Percentiles rank a stretch among this genome's conserved stretches.
These are phyloP conservation scores for Penicillium flavigenum DNA, from an alignment of 495 filamentous ascomycete species.

Conservation along the genomic window DNA sequence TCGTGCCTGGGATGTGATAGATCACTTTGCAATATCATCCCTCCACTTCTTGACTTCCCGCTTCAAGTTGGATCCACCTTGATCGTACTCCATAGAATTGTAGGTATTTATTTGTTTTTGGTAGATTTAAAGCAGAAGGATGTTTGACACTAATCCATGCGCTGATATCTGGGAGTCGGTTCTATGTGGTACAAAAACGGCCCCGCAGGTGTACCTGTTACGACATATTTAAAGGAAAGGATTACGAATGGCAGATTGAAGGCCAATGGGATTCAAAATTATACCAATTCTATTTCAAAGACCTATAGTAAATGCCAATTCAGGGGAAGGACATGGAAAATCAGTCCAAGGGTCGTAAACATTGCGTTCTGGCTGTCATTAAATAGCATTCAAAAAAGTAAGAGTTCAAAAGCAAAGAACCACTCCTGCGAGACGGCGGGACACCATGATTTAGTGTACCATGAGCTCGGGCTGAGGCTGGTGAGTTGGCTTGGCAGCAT, in stretches of 20 bases:
- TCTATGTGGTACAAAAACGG: neutral
- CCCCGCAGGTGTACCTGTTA: neutral
- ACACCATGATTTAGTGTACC: conserved; percentile 46
- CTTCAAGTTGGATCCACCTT: neutral
- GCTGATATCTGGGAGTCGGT: neutral
- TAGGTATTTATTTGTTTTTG: neutral
- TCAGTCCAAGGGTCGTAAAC: conserved; percentile 34
- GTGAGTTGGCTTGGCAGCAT: conserved; percentile 36
- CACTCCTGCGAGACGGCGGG: neutral
- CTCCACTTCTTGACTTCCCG: neutral
- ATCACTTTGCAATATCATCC: conserved; percentile 1
- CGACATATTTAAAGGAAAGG: neutral
- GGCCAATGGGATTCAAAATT: conserved; percentile 16
- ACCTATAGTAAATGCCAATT: conserved; percentile 23
- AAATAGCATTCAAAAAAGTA: conserved; percentile 2
- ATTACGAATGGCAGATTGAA: neutral
- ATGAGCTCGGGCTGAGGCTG: conserved; percentile 50
- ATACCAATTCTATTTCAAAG: conserved; percentile 34
- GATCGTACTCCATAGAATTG: neutral
- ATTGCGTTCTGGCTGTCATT: conserved; percentile 33
- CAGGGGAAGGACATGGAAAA: conserved; percentile 16
- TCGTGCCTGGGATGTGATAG: neutral
- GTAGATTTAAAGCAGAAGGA: neutral
- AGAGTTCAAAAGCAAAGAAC: neutral
- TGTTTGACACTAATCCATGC: neutral